Evolutionary conservation across 148 eudicot species (phyloP).

Genomic region (Spergularia marina): DNA sequence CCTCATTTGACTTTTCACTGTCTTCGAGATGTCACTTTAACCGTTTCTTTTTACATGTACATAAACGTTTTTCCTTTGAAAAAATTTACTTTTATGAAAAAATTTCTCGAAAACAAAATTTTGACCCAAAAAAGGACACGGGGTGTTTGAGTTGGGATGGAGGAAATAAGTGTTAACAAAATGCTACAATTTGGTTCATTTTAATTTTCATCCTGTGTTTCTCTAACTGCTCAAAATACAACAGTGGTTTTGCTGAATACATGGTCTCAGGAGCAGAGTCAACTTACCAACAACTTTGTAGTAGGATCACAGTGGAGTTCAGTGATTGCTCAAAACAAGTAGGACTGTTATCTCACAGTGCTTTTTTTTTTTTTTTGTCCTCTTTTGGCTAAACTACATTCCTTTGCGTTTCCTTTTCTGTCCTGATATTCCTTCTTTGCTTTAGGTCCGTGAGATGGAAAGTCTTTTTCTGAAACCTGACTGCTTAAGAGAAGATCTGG

Average conservation of each 20-base stretch:
- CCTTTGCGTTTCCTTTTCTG: neutral
- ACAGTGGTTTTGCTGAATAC: constrained; percentile 85
- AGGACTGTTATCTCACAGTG: constrained; percentile 18
- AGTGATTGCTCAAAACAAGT: constrained; percentile 88
- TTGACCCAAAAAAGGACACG: too few relatives aligned
- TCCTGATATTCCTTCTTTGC: constrained; percentile 13
- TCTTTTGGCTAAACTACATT: neutral
- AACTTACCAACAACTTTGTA: constrained; percentile 83
- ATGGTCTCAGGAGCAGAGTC: constrained; percentile 72
- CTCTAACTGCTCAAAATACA: constrained; percentile 13
- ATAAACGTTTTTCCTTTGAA: too few relatives aligned
- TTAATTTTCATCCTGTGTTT: neutral
- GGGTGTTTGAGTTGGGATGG: too few relatives aligned
- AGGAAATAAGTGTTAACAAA: neutral
- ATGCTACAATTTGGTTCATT: neutral
- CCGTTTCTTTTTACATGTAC: too few relatives aligned
- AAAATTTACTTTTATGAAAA: too few relatives aligned
- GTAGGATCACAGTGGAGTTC: constrained; percentile 77
- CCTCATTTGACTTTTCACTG: too few relatives aligned
- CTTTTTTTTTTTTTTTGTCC: neutral
- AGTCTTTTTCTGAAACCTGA: constrained; percentile 67
- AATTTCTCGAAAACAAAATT: too few relatives aligned
- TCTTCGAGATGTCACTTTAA: too few relatives aligned
- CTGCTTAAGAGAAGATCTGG: constrained; percentile 75
- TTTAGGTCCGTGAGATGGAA: constrained; percentile 81